Evolutionary conservation across 306 rosid genomes (phyloP).

Genomic region (Alnus glutinosa): DNA sequence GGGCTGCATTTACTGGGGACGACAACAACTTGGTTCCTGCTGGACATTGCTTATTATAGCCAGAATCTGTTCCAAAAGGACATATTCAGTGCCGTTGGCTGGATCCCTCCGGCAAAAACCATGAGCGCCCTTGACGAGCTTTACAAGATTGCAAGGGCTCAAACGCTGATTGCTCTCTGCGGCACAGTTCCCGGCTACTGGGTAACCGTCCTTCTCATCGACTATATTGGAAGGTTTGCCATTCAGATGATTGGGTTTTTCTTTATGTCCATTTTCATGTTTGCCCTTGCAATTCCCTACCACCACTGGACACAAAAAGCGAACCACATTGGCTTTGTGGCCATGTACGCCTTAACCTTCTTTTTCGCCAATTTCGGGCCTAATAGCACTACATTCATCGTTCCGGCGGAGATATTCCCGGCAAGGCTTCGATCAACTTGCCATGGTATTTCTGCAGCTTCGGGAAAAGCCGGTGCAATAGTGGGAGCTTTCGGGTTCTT

Average conservation of each 20-base stretch:
- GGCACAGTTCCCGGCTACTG: conserved; percentile 76
- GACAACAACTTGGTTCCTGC: conserved; percentile 60
- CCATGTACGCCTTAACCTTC: conserved; percentile 56
- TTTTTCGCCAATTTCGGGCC: conserved; percentile 89
- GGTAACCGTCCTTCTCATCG: conserved; percentile 62
- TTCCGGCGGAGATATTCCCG: conserved; percentile 64
- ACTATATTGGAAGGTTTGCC: conserved; percentile 47
- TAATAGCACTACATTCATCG: conserved; percentile 63
- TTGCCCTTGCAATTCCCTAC: conserved; percentile 48
- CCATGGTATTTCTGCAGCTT: conserved; percentile 65
- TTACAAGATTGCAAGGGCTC: conserved; percentile 56
- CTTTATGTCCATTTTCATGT: conserved; percentile 55
- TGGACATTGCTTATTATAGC: conserved; percentile 68
- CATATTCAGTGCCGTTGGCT: conserved; percentile 60
- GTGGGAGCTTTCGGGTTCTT: conserved; percentile 63
- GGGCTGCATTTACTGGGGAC: conserved; percentile 65
- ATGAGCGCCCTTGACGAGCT: conserved; percentile 73
- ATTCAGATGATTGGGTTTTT: conserved; percentile 68
- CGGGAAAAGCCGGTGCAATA: conserved; percentile 61
- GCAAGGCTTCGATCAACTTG: conserved; percentile 65
- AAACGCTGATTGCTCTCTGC: conserved; percentile 55
- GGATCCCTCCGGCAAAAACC: conserved; percentile 40
- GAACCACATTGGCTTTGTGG: conserved; percentile 36
- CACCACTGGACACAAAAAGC: conserved; percentile 20
- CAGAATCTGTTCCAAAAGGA: conserved; percentile 59